Percentiles rank a stretch among this genome's conserved stretches.
Conservation (phyloP, 1,284 basidiomycete species). For the Ganoderma boninense region DNA sequence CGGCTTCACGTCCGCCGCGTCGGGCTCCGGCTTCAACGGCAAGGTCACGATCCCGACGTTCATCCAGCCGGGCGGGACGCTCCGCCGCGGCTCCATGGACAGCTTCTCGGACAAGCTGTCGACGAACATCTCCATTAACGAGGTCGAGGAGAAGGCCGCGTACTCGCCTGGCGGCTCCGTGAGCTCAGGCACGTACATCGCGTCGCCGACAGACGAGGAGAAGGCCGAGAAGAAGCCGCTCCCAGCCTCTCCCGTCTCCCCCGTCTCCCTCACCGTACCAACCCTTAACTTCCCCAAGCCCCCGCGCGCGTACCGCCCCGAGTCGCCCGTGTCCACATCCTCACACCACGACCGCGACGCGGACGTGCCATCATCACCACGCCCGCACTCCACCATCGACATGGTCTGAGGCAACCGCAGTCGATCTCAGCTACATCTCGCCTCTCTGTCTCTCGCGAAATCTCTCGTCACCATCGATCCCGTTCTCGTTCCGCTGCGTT, state of each 20-base stretch:
- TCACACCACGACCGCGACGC: conserved; percentile 17
- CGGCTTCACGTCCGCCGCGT: conserved; percentile 43
- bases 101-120: conserved; percentile 44
- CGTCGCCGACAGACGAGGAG: conserved; percentile 31
- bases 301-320: conserved; percentile 20
- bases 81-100: conserved; percentile 37
- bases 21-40: conserved; percentile 35
- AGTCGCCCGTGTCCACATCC: conserved; percentile 2
- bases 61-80: conserved; percentile 37
- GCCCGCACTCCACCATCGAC: conserved; percentile 33
- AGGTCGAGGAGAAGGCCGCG: conserved; percentile 34
- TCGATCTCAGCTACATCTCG: neutral
- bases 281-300: conserved; percentile 25
- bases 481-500: conserved; percentile 15
- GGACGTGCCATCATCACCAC: conserved; percentile 36
- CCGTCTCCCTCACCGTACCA: conserved; percentile 21
- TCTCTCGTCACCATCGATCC: neutral
- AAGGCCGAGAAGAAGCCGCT: conserved; percentile 17
- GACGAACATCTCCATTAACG: conserved; percentile 40
- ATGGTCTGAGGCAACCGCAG: conserved; percentile 31
- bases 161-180: conserved; percentile 36
- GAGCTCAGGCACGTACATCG: conserved; percentile 35
- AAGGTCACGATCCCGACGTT: conserved; percentile 44
- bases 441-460: neutral
- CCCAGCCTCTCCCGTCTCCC: conserved; percentile 3